These are phyloP conservation scores for Byssochlamys sp. DNA, from an alignment of 2,329 filamentous ascomycete genomes.

Conservation along the genomic window DNA sequence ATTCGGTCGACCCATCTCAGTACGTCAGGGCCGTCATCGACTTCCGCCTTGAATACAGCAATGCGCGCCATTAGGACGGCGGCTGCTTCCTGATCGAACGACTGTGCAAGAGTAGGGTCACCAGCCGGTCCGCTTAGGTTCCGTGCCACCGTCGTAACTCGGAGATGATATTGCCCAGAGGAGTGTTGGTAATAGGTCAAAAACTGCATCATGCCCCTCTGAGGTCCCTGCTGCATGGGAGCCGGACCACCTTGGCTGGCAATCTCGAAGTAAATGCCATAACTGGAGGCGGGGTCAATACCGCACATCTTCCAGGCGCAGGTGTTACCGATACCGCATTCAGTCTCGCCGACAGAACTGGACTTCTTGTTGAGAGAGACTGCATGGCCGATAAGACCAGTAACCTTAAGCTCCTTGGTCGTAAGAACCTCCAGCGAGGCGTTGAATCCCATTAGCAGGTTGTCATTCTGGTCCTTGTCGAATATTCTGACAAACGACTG, in stretches of 20 bases:
- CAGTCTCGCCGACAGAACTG: conserved; percentile 88
- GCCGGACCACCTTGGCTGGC: conserved; percentile 82
- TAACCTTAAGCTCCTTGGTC: conserved; percentile 96
- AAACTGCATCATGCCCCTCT: conserved; percentile 95
- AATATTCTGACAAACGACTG: conserved; percentile 96
- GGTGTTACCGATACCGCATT: conserved; percentile 95
- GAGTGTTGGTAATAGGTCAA: conserved; percentile 97
- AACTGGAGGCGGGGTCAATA: conserved; percentile 86
- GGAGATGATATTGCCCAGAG: conserved; percentile 87
- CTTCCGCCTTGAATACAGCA: conserved; percentile 96
- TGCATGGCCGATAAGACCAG: conserved; percentile 89
- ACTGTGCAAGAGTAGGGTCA: conserved; percentile 88
- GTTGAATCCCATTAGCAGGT: conserved; percentile 96
- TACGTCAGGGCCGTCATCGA: conserved; percentile 96
- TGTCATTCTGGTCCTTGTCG: conserved; percentile 90
- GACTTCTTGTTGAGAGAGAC: conserved; percentile 98
- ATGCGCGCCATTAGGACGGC: conserved; percentile 98
- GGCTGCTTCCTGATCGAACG: conserved; percentile 95
- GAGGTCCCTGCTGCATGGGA: conserved; percentile 73
- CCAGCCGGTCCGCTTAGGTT: conserved; percentile 88
- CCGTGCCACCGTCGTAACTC: conserved; percentile 85
- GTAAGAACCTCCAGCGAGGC: conserved; percentile 90
- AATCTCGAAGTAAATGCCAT: conserved; percentile 96
- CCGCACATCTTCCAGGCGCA: conserved; percentile 99
- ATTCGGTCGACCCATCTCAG: conserved; percentile 96